Conservation (phyloP, 2,329 filamentous ascomycete species). For the Fusarium mexicanum region DNA sequence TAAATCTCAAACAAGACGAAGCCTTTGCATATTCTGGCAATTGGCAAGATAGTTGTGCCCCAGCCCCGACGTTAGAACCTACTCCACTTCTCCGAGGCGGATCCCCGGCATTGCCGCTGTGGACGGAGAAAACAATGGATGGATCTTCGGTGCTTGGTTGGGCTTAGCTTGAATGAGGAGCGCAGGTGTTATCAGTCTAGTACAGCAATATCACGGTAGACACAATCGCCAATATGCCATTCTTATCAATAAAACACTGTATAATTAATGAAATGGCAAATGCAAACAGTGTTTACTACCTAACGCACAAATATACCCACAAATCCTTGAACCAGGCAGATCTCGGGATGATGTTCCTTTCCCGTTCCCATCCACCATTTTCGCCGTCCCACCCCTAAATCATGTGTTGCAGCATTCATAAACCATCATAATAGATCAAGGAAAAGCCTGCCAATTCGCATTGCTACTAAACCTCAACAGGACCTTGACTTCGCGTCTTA, state of each 20-base stretch:
- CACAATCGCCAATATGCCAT: not conserved
- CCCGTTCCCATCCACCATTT: slow-evolving; percentile 32
- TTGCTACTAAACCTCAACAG: slow-evolving; percentile 42
- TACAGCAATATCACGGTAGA: not conserved
- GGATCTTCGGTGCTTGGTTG: not conserved
- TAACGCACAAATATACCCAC: slow-evolving; percentile 31
- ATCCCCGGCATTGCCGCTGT: not conserved
- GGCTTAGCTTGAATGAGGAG: not conserved
- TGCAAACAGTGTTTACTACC: slow-evolving; percentile 25
- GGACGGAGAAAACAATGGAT: not conserved
- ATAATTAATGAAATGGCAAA: not conserved
- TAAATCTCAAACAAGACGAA: not conserved
- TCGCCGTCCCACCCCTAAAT: slow-evolving; percentile 30
- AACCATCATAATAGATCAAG: slow-evolving; percentile 5
- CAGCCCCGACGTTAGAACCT: not conserved
- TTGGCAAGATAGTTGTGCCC: not conserved
- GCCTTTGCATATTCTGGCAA: no score
- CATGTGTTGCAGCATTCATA: slow-evolving; percentile 11
- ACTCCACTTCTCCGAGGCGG: slow-evolving; percentile 1
- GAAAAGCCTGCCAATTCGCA: not conserved
- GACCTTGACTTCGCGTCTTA: slow-evolving; percentile 57
- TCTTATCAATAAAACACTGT: not conserved
- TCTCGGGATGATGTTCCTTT: slow-evolving; percentile 11
- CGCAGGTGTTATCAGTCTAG: not conserved
- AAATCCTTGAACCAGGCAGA: slow-evolving; percentile 23